Conservation (phyloP, 352 stramenopile species). For the Aphanomyces stellatus region DNA sequence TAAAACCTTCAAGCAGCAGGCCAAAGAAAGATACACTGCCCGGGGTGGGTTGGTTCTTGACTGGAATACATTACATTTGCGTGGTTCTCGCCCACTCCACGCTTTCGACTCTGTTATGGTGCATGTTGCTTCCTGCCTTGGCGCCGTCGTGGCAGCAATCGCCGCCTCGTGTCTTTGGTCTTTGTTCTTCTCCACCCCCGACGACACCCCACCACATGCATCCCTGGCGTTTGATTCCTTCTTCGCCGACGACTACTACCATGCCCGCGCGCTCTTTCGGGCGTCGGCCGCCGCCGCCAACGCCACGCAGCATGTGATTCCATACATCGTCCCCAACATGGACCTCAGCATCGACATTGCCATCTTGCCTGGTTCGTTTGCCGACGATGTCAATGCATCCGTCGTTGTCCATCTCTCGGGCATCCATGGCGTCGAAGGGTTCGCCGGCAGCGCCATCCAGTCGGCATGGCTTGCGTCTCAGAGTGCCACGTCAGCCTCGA, state of each 20-base stretch:
- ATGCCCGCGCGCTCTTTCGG: conserved; percentile 52
- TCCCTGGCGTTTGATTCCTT: conserved; percentile 17
- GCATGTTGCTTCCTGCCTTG: no score
- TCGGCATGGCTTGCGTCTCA: conserved; percentile 31
- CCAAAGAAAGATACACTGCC: no score
- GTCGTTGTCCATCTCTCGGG: conserved; percentile 67
- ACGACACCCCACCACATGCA: no score
- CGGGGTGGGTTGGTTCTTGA: no score
- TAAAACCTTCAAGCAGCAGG: no score
- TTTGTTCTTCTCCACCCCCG: no score
- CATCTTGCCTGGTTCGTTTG: conserved; percentile 35
- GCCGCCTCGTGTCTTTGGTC: no score
- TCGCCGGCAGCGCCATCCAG: conserved; percentile 74
- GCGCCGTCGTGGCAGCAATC: no score
- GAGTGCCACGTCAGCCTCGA: conserved; percentile 5
- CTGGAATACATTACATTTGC: no score
- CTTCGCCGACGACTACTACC: conserved; percentile 57
- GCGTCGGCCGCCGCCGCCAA: conserved; percentile 26
- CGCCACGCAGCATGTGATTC: conserved; percentile 37
- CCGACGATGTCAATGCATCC: no score
- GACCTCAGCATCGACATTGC: conserved; percentile 62
- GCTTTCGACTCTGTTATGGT: no score
- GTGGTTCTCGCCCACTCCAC: no score
- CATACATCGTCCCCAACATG: conserved; percentile 31
- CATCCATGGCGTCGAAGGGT: conserved; percentile 75